Conservation (phyloP, 2,329 filamentous ascomycete genomes). For the Alternaria sp. region DNA sequence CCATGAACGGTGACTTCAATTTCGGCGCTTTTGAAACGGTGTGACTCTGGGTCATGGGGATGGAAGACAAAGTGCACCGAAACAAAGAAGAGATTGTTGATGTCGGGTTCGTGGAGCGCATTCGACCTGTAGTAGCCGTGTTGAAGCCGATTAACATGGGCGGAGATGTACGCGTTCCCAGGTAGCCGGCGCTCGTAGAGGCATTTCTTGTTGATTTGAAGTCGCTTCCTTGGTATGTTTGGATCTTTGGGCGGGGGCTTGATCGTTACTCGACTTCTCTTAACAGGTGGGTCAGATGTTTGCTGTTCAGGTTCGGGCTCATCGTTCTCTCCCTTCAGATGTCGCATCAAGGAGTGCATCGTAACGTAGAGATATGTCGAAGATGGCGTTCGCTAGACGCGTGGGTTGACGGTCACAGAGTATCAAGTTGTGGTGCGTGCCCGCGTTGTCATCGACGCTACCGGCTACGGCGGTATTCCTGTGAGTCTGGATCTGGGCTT, state of each 20-base stretch:
- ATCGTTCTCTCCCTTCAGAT: constrained; percentile 2
- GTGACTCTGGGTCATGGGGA: constrained; percentile 49
- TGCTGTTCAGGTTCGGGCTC: constrained; percentile 1
- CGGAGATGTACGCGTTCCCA: constrained; percentile 57
- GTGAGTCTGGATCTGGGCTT: background rate
- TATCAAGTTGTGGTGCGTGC: background rate
- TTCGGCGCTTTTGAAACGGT: constrained; percentile 57
- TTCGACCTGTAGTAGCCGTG: constrained; percentile 55
- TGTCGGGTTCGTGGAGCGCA: constrained; percentile 51
- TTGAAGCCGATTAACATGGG: constrained; percentile 58
- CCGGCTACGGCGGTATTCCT: background rate
- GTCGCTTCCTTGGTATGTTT: constrained; percentile 32
- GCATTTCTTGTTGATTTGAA: constrained; percentile 47
- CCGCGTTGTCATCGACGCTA: background rate
- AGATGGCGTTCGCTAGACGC: background rate
- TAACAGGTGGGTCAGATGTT: background rate
- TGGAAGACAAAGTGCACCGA: constrained; percentile 60
- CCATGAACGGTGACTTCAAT: constrained; percentile 51
- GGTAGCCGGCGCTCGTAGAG: constrained; percentile 58
- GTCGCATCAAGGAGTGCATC: constrained; percentile 20
- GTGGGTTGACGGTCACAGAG: background rate
- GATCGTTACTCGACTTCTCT: constrained; percentile 16
- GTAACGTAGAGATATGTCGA: background rate
- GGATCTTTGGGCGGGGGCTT: constrained; percentile 25
- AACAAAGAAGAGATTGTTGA: constrained; percentile 56